Base-by-base conservation (phyloP, 2,329 filamentous ascomycete genomes). In the Penicillium sp. region DNA sequence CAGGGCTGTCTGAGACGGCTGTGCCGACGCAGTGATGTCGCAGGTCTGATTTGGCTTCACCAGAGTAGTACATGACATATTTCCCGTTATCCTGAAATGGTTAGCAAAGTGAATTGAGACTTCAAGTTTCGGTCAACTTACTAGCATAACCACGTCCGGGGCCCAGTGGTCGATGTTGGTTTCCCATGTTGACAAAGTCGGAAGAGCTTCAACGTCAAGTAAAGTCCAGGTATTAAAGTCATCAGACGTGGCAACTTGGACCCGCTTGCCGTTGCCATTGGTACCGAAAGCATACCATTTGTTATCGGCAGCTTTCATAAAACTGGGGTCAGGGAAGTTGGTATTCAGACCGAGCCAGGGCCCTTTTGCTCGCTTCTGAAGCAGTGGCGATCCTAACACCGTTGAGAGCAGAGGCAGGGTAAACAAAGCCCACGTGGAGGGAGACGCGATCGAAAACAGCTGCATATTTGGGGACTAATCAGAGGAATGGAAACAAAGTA, bases 31-130 rank as follows among this genome's bases (percentile, higher is more conserved):
- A 88, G 69, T 88, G 84, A 43, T 75, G 71, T 5, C 62, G 63
- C 2, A 71, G 61, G 42, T 65, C 65, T 18, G 65, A 67, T 10
- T 72, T 75, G 44, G 76, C 72, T 59, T 79, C 71, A 21, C 79
- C 84, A 3, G 80, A 77, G 68, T 84, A 87, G 73, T 86, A 86
- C 73, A 87, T 79, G 38, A 86, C 78, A 65, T 83, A 87, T 27
- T 71, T 76, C n/a, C 81, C 82, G 42, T 76, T 71, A 5, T 70
- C 60, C 71, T 76, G 39, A 0, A 2, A 8, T 18, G 9, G 24
- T 63, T 45, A 59, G 42, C 5, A 14, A n/a, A 2, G 43, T 48
- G 40, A n/a, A 29, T 43, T 42, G 11, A 6, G 13, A 4, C 2
- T 36, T 16, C 4, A 4, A 9, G 43, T 31, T 52, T 3, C 29